These are phyloP conservation scores for Russula virescens DNA, from an alignment of 768 basidiomycete species.

Conservation along the genomic window DNA sequence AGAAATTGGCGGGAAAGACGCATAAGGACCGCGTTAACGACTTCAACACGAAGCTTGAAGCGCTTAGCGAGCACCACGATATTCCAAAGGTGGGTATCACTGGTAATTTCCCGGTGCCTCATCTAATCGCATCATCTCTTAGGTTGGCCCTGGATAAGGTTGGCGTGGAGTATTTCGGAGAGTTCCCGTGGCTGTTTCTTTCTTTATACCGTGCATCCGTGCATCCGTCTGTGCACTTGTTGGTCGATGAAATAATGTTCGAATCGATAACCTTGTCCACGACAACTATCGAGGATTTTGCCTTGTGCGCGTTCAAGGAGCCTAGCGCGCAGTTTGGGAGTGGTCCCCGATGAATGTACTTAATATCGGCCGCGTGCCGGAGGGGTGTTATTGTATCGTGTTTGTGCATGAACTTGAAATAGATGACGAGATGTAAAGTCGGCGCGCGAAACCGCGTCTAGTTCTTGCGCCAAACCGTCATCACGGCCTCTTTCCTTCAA, in stretches of 20 bases:
- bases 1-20: conserved; percentile 72
- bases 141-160: conserved; percentile 86
- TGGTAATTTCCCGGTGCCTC: conserved; percentile 1
- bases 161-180: conserved; percentile 21
- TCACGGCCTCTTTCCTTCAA: conserved; percentile 21
- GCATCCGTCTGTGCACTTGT: not conserved
- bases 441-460: conserved; percentile 26
- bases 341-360: not conserved
- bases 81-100: conserved; percentile 69
- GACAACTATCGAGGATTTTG: not conserved
- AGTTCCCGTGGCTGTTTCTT: not conserved
- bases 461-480: conserved; percentile 24
- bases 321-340: not conserved
- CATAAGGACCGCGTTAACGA: conserved; percentile 93
- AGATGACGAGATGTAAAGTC: conserved; percentile 29
- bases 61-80: conserved; percentile 89
- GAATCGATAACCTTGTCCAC: not conserved
- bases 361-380: conserved; percentile 13
- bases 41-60: conserved; percentile 82
- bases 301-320: not conserved
- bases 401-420: conserved; percentile 33
- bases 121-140: conserved; percentile 14
- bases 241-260: not conserved
- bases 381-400: conserved; percentile 28
- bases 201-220: not conserved